phyloP scores from a whole-genome alignment of 768 basidiomycete genomes.

The Podaxis carcinomalis region DNA sequence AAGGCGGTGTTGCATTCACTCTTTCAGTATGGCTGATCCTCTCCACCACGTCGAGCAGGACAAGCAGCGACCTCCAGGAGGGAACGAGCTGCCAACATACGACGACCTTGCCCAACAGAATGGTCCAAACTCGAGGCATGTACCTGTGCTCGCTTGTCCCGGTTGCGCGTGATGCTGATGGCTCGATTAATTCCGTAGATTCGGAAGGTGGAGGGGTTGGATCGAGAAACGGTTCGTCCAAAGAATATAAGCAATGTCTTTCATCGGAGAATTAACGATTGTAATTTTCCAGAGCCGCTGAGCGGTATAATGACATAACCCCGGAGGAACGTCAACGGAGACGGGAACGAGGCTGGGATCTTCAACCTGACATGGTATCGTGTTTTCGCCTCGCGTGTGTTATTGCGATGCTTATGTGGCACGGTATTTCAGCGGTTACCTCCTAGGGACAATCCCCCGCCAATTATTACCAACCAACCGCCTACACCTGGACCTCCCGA shows the following conservation, averaged over 20 bases:
- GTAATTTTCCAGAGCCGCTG: slow-evolving; percentile 61
- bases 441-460: neutral
- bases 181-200: slow-evolving; percentile 36
- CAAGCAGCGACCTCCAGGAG: slow-evolving; percentile 22
- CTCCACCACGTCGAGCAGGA: slow-evolving; percentile 42
- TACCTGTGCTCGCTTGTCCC: slow-evolving; percentile 8
- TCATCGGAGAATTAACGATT: neutral
- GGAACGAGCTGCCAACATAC: slow-evolving; percentile 69
- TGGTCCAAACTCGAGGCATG: slow-evolving; percentile 78
- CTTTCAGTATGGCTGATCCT: slow-evolving; percentile 15
- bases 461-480: slow-evolving; percentile 19
- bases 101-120: slow-evolving; percentile 73
- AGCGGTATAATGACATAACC: slow-evolving; percentile 66
- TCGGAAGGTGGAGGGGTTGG: slow-evolving; percentile 84
- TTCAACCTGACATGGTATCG: slow-evolving; percentile 19
- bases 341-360: slow-evolving; percentile 70
- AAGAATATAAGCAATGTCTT: neutral
- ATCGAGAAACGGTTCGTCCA: slow-evolving; percentile 73
- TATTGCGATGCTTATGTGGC: neutral
- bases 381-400: neutral
- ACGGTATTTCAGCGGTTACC: neutral
- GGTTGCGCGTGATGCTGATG: slow-evolving; percentile 5
- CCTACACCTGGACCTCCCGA: slow-evolving; percentile 16
- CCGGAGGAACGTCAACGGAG: slow-evolving; percentile 53
- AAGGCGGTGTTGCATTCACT: slow-evolving; percentile 18